Percentiles rank a stretch among this genome's conserved stretches.
These are phyloP conservation scores for Kokia cookei DNA, from an alignment of 441 rosid genomes.

Conservation along the genomic window DNA sequence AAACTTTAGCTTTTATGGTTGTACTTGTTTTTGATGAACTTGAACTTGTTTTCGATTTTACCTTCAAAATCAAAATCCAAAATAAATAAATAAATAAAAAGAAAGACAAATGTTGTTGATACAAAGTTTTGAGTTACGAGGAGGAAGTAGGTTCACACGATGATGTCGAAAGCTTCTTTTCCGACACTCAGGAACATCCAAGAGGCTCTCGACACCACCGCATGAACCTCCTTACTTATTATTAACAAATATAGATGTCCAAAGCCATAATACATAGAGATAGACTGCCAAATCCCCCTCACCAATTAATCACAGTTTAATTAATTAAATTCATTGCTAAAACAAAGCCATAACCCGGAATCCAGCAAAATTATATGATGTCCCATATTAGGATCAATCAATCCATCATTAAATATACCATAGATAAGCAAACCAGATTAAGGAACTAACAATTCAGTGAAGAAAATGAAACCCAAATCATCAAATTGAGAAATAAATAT, in stretches of 20 bases:
- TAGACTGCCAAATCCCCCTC: background rate
- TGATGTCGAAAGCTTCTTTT: too few relatives aligned
- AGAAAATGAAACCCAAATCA: conserved; percentile 8
- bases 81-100: background rate
- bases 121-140: too few relatives aligned
- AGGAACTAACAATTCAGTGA: background rate
- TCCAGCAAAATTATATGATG: background rate
- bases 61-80: conserved; percentile 23
- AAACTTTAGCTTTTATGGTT: conserved; percentile 35
- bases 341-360: conserved; percentile 10
- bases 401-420: background rate
- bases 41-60: conserved; percentile 33
- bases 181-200: too few relatives aligned
- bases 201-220: too few relatives aligned
- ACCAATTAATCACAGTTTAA: conserved; percentile 9
- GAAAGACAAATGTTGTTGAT: background rate
- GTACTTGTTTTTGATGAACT: conserved; percentile 45
- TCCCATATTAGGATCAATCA: background rate
- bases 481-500: background rate
- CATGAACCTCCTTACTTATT: too few relatives aligned
- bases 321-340: conserved; percentile 1
- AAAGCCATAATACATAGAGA: background rate
- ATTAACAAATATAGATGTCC: background rate
- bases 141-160: too few relatives aligned
- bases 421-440: background rate